Percentiles rank a stretch among this genome's conserved stretches.
Conservation (phyloP, 2,329 filamentous ascomycete genomes). For the Pseudopyricularia cyperi region DNA sequence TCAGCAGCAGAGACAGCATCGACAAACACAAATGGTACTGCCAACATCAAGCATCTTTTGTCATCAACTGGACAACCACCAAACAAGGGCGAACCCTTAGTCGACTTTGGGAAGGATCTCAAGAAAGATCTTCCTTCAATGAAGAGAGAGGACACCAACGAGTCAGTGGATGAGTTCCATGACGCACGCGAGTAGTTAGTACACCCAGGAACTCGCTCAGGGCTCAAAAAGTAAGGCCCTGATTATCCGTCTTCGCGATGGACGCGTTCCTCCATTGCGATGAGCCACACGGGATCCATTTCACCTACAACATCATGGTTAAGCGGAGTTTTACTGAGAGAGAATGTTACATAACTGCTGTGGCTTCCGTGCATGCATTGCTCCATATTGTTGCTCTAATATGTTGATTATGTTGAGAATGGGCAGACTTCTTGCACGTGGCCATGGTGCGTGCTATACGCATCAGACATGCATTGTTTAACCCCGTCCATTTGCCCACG, state of each 20-base stretch:
- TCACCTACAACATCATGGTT: not conserved
- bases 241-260: too few relatives aligned
- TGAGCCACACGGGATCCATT: too few relatives aligned
- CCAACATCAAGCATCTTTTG: constrained; percentile 30
- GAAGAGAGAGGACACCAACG: constrained; percentile 20
- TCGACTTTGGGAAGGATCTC: constrained; percentile 44
- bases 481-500: too few relatives aligned
- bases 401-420: too few relatives aligned
- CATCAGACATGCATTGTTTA: too few relatives aligned
- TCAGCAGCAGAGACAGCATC: constrained; percentile 1
- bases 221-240: too few relatives aligned
- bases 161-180: constrained; percentile 25
- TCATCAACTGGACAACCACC: constrained; percentile 31
- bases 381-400: too few relatives aligned
- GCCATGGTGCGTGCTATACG: too few relatives aligned
- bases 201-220: too few relatives aligned
- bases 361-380: too few relatives aligned
- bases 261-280: too few relatives aligned
- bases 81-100: constrained; percentile 28
- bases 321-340: not conserved
- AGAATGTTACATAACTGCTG: not conserved
- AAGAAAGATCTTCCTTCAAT: constrained; percentile 31
- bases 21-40: constrained; percentile 5
- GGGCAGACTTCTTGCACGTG: too few relatives aligned
- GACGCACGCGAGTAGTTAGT: constrained; percentile 19